Base-by-base conservation (phyloP, 768 basidiomycete genomes). In the Boletus coccyginus region DNA sequence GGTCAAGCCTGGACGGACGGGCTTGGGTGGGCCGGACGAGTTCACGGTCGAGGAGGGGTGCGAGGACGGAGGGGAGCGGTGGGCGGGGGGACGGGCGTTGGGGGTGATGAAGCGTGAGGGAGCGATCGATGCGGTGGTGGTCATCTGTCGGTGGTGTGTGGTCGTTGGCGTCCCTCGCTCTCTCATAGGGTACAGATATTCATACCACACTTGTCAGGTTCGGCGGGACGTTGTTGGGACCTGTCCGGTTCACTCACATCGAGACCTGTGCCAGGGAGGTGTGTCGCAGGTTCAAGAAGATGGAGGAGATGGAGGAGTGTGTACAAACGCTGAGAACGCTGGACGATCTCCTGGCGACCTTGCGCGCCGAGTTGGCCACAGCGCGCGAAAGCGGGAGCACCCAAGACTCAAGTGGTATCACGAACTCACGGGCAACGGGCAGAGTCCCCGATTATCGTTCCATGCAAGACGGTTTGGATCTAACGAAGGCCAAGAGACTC, bases 181-280 rank as follows among this genome's bases (percentile, higher is more conserved):
- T 36, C 36, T n/a, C 24, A 24, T 3, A 45, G n/a, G 29, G 5
- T 27, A 9, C 2, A 11, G 33, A 12, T 35, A 35, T 38, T 50
- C 27, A 50, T 36, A 35, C 1, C 11, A 43, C 16, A 16, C 6
- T n/a, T 24, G 40, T 7, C 60, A 91, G 90, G 88, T 92, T 84
- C 62, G 91, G 90, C 0, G 91, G 92, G n/a, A 84, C 79, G 8
- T 73, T 92, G 75, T 76, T 94, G 5, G 92, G 92, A 3, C 87
- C 90, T 7, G 79, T 75, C 56, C 75, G 92, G 35, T 94, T 93
- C 68, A 69, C 78, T 3, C 92, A 94, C 63, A 87, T 93, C 62
- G 86, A 90, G 68, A 83, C 79, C 2, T 92, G 90, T 66, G 75
- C 90, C 7, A 67, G 77, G 16, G 89, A 94, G 67, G 90, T 88